phyloP scores from a whole-genome alignment of 225 moss, liverwort and hornwort genomes.

The Polytrichum formosum region DNA sequence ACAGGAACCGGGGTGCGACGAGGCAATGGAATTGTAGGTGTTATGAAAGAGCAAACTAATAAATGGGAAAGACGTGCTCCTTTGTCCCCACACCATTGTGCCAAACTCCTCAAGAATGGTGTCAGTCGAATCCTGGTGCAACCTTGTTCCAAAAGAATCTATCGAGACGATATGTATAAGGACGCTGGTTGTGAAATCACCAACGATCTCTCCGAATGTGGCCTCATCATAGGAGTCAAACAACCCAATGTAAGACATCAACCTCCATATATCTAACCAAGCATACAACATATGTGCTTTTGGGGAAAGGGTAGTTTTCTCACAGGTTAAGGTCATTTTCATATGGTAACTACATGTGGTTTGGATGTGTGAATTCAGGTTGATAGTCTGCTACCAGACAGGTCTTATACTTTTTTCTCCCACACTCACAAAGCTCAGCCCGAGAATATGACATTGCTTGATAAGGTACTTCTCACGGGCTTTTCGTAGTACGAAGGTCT shows the following conservation, averaged over 20 bases:
- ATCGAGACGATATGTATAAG: constrained; percentile 58
- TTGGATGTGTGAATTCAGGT: constrained; percentile 36
- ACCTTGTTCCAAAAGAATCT: constrained; percentile 85
- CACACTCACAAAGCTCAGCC: constrained; percentile 92
- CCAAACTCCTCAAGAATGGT: constrained; percentile 63
- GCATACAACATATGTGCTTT: too few relatives aligned
- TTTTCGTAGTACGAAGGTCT: too few relatives aligned
- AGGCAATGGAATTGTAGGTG: constrained; percentile 79
- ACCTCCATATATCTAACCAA: too few relatives aligned
- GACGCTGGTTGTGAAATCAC: constrained; percentile 89
- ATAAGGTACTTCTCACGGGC: constrained; percentile 47
- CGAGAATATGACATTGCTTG: constrained; percentile 84
- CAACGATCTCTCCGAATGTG: constrained; percentile 75
- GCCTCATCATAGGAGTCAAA: constrained; percentile 84
- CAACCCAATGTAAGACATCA: constrained; percentile 59
- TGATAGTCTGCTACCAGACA: constrained; percentile 51
- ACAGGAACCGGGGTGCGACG: constrained; percentile 29
- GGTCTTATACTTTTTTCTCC: constrained; percentile 88
- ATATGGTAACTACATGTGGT: background rate
- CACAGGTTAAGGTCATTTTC: too few relatives aligned
- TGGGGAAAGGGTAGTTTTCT: too few relatives aligned
- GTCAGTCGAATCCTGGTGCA: constrained; percentile 76
- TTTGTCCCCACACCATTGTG: constrained; percentile 81
- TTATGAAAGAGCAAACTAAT: constrained; percentile 74
- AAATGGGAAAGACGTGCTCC: constrained; percentile 99